phyloP scores from a whole-genome alignment of 805 yeast species.

The Kluyveromyces nonfermentans region DNA sequence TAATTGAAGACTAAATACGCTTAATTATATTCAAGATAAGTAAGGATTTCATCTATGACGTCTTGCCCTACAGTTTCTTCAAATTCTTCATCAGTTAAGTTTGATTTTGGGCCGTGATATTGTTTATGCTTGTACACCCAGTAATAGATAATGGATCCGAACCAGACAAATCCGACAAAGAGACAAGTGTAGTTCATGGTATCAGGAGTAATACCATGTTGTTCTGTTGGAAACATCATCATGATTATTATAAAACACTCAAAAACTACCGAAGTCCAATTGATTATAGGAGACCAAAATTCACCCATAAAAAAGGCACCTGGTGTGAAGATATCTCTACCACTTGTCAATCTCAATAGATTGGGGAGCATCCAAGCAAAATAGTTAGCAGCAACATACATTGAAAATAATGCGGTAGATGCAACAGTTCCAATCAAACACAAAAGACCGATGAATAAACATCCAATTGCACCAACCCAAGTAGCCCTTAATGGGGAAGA shows the following conservation, averaged over 20 bases:
- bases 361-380: constrained; percentile 32
- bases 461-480: constrained; percentile 27
- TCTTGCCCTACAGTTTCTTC: constrained; percentile 17
- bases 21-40: not conserved
- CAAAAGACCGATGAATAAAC: constrained; percentile 30
- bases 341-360: constrained; percentile 31
- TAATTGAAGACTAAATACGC: not conserved
- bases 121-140: constrained; percentile 38
- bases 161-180: constrained; percentile 49
- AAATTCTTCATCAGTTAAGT: constrained; percentile 15
- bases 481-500: constrained; percentile 58
- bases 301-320: constrained; percentile 56
- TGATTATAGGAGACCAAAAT: constrained; percentile 34
- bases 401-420: constrained; percentile 33
- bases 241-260: constrained; percentile 41
- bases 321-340: constrained; percentile 40
- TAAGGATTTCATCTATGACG: constrained; percentile 9
- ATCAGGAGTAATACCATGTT: constrained; percentile 20
- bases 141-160: constrained; percentile 41
- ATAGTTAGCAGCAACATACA: constrained; percentile 32
- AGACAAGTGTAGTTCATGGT: constrained; percentile 63
- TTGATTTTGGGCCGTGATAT: constrained; percentile 43
- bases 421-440: constrained; percentile 32
- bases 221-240: constrained; percentile 47
- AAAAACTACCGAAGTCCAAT: constrained; percentile 39